Conservation (phyloP, 2,329 filamentous ascomycete genomes). For the Fusarium vanettenii region DNA sequence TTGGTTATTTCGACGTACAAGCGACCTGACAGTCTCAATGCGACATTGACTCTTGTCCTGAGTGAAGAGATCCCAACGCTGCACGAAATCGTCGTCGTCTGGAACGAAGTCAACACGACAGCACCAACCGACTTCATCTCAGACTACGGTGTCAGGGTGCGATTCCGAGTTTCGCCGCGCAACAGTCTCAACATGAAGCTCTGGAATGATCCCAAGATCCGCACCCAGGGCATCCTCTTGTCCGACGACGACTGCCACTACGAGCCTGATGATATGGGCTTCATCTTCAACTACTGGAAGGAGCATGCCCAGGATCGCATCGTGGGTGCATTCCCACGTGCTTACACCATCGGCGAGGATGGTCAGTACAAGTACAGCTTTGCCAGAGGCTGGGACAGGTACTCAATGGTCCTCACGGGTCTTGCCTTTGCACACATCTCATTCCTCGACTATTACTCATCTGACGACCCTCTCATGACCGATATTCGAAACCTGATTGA, state of each 20-base stretch:
- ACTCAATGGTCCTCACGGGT: constrained; percentile 52
- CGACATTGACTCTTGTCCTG: constrained; percentile 43
- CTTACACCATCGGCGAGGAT: constrained; percentile 29
- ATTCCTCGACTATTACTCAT: constrained; percentile 51
- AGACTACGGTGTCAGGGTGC: constrained; percentile 44
- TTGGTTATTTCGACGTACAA: constrained; percentile 50
- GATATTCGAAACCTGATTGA: constrained; percentile 50
- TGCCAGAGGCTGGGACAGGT: constrained; percentile 42
- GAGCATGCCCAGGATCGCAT: constrained; percentile 47
- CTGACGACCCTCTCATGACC: constrained; percentile 40
- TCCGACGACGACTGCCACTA: constrained; percentile 54
- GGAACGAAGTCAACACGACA: constrained; percentile 47
- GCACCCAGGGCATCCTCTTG: constrained; percentile 51
- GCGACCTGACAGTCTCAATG: constrained; percentile 47
- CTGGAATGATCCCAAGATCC: constrained; percentile 46
- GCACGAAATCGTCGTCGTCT: constrained; percentile 50
- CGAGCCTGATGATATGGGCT: constrained; percentile 50
- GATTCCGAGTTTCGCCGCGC: constrained; percentile 44
- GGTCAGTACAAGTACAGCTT: constrained; percentile 46
- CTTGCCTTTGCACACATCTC: constrained; percentile 51
- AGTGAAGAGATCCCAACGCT: constrained; percentile 47
- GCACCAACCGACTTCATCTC: constrained; percentile 44
- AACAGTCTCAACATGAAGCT: constrained; percentile 53
- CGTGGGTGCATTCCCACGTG: constrained; percentile 50
- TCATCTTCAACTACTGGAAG: constrained; percentile 53